Percentiles rank a stretch among this genome's conserved stretches.
These are phyloP conservation scores for Debaryomycetaceae sp. DNA, from an alignment of 1,139 yeast species.

Conservation along the genomic window DNA sequence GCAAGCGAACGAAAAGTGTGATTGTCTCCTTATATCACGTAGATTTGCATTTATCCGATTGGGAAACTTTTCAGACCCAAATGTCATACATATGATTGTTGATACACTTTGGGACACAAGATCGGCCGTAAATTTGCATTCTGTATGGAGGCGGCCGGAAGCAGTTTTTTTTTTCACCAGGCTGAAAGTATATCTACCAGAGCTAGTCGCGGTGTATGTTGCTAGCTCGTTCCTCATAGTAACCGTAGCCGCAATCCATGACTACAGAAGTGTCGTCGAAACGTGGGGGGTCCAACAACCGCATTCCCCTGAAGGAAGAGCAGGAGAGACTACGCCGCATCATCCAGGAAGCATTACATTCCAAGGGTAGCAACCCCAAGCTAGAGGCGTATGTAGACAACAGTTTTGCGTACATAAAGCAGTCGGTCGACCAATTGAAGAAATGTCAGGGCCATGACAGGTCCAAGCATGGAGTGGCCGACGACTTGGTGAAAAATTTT, in stretches of 20 bases:
- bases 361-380: constrained; percentile 25
- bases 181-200: background rate
- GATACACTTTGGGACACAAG: background rate
- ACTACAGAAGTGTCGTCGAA: background rate
- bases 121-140: background rate
- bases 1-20: background rate
- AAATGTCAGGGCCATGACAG: constrained; percentile 29
- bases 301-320: constrained; percentile 13
- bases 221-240: no score
- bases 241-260: background rate
- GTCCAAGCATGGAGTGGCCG: constrained; percentile 37
- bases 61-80: background rate
- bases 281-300: background rate
- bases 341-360: constrained; percentile 20
- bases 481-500: constrained; percentile 29
- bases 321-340: constrained; percentile 12
- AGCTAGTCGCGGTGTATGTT: background rate
- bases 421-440: constrained; percentile 28
- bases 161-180: background rate
- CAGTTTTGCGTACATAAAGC: constrained; percentile 27
- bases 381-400: constrained; percentile 27
- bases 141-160: background rate
- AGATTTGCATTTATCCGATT: background rate
- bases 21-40: background rate
- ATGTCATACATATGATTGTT: background rate